phyloP scores from a whole-genome alignment of 2,329 filamentous ascomycete genomes.

The Colletotrichum sp. region DNA sequence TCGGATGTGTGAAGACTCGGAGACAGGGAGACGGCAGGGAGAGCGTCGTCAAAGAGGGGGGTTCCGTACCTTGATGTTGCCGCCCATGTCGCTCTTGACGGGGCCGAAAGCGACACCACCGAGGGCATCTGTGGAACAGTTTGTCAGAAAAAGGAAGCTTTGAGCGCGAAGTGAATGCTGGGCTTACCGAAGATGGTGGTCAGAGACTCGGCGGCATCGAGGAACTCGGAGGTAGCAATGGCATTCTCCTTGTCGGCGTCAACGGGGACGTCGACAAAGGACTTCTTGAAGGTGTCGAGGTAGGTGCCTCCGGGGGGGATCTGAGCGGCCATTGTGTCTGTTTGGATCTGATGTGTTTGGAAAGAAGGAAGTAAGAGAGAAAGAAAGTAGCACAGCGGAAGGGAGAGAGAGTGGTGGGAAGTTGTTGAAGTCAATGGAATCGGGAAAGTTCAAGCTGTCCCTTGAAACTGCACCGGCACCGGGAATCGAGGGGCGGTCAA shows the following conservation, averaged over 20 bases:
- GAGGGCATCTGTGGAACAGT: conserved; percentile 54
- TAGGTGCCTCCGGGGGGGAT: conserved; percentile 75
- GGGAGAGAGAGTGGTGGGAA: neutral
- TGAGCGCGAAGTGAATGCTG: neutral
- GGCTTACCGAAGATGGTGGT: conserved; percentile 80
- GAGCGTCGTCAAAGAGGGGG: neutral
- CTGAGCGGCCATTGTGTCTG: conserved; percentile 54
- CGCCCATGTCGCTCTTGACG: conserved; percentile 89
- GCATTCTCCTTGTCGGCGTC: conserved; percentile 75
- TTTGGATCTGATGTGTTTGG: neutral
- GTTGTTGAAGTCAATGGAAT: neutral
- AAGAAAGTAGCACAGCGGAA: neutral
- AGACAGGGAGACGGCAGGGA: neutral
- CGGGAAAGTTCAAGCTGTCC: conserved; percentile 4
- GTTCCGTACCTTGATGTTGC: conserved; percentile 81
- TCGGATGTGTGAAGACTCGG: neutral
- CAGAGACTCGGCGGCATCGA: conserved; percentile 87
- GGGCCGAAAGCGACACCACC: conserved; percentile 80
- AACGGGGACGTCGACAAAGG: conserved; percentile 83
- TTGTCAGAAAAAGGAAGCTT: neutral
- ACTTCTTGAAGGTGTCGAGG: conserved; percentile 83
- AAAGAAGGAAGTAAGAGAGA: neutral
- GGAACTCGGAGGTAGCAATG: conserved; percentile 83
- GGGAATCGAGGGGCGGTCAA: conserved; percentile 19
- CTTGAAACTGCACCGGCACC: neutral